A percentile compares a stretch with the other conserved stretches of the same genome.
phyloP scores from a whole-genome alignment of 139 green algal genomes.

The Coccomyxa sp. region DNA sequence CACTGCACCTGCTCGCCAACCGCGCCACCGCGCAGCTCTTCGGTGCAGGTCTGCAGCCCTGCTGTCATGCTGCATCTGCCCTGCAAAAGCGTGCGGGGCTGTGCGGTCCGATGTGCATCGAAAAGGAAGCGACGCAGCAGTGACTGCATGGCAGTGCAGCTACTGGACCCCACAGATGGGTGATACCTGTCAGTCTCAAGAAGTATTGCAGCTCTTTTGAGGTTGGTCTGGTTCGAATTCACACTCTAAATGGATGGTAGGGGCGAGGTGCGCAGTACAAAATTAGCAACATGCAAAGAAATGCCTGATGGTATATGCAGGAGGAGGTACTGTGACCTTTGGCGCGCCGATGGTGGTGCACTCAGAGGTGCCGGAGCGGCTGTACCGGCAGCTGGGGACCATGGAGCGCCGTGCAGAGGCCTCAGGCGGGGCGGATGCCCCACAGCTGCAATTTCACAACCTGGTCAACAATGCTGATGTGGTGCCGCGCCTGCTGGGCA shows the following conservation, averaged over 20 bases:
- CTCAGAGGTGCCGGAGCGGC: neutral
- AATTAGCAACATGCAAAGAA: neutral
- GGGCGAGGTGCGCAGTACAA: no score
- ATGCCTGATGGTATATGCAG: conserved; percentile 9
- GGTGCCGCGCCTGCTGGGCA: conserved; percentile 21
- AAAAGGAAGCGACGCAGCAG: neutral
- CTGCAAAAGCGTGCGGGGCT: neutral
- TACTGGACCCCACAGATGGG: no score
- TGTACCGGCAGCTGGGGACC: conserved; percentile 9
- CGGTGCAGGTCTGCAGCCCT: conserved; percentile 1
- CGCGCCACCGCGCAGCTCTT: conserved; percentile 12
- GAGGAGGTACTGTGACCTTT: conserved; percentile 24
- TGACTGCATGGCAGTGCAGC: no score
- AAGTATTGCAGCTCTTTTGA: no score
- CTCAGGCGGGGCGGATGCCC: neutral
- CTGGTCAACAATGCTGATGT: conserved; percentile 27
- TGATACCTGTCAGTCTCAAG: no score
- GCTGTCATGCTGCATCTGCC: neutral
- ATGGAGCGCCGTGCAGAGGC: conserved; percentile 17
- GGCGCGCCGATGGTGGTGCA: conserved; percentile 26
- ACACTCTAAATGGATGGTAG: no score
- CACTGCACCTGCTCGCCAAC: conserved; percentile 24
- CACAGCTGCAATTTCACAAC: conserved; percentile 21
- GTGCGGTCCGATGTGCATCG: neutral
- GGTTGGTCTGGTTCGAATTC: no score